Evolutionary conservation across 345 rosid genomes (phyloP), one percentile per base, ranked within the genome.

Genomic region (Jatropha curcas): DNA sequence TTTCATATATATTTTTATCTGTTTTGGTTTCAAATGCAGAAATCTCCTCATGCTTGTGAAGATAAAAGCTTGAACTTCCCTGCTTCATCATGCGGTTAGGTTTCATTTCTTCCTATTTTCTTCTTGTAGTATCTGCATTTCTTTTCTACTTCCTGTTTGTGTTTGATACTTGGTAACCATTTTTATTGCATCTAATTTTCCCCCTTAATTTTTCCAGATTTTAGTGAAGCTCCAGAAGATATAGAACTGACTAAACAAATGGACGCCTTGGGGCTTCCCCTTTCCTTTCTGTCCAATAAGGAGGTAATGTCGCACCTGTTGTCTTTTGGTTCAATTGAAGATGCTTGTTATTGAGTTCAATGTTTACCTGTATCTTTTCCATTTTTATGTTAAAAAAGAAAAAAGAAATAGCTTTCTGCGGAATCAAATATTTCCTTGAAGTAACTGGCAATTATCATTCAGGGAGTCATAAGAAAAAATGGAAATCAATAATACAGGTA

Each of bases 241-340:
- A 70, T 72, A 31, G 89, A 83, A 65, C 70, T 87, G 76, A 59
- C 73, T 0, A 68, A 80, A 53, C 87, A 89, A 80, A 90, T 92
- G 97, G 79, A 79, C 43, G 87, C 73, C 31, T 55, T 89, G 62
- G 98, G 96, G 74, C 97, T 95, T 78, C 99, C 99, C 3, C 72
- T 84, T 70, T 77, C 92, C 2, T 95, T 95, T 77, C 80, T 80
- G 67, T 85, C 96, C 8, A 92, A 74, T 52, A 92, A 89, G 76
- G 83, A 81, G 87, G 98, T 90, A 73, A 66, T 51, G 30, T 76
- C 13, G 6, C 35, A 24, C 39, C 25, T 1, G 19, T 37, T 35
- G 37, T 41, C 16, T 7, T 65, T 35, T 17, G 1, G 8, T 51
- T 20, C 9, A 37, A 5, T n/a, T 62, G 25, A 16, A 37, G 30